Evolutionary conservation across 1,284 basidiomycete species (phyloP).

Genomic region (Rhodotorula glutinis): DNA sequence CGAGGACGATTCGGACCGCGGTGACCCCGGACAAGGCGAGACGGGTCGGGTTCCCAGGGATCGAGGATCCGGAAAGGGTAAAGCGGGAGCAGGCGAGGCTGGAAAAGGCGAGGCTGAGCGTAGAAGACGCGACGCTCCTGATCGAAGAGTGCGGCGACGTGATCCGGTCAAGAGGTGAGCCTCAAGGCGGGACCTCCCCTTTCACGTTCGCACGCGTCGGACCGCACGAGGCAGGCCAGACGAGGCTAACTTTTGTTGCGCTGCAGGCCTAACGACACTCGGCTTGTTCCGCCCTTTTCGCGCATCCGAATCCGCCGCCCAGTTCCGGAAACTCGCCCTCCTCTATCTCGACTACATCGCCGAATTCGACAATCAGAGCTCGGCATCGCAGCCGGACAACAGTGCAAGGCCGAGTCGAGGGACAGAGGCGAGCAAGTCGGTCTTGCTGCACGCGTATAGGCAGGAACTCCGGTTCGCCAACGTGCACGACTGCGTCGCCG

Average conservation of each 20-base stretch:
- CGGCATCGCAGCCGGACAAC: neutral
- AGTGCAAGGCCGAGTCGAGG: neutral
- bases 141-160: constrained; percentile 25
- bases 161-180: constrained; percentile 24
- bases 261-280: constrained; percentile 25
- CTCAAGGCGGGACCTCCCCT: neutral
- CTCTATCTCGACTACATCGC: constrained; percentile 29
- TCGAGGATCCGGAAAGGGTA: constrained; percentile 2
- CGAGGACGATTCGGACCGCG: constrained; percentile 5
- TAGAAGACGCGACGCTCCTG: constrained; percentile 19
- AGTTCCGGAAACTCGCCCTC: constrained; percentile 1
- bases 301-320: constrained; percentile 15
- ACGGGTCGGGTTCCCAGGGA: neutral
- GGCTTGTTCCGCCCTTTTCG: constrained; percentile 38
- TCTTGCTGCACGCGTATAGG: constrained; percentile 25
- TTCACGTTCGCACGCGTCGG: too few relatives aligned
- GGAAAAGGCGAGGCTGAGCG: constrained; percentile 16
- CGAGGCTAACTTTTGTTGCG: neutral
- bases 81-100: constrained; percentile 9
- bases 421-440: constrained; percentile 23
- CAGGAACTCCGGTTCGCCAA: constrained; percentile 31
- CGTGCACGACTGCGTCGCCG: constrained; percentile 30
- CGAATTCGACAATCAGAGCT: neutral
- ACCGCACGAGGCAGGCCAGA: too few relatives aligned
- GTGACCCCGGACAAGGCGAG: neutral